Conservation (phyloP, 2,329 filamentous ascomycete species). For the Colletotrichum trifolii region DNA sequence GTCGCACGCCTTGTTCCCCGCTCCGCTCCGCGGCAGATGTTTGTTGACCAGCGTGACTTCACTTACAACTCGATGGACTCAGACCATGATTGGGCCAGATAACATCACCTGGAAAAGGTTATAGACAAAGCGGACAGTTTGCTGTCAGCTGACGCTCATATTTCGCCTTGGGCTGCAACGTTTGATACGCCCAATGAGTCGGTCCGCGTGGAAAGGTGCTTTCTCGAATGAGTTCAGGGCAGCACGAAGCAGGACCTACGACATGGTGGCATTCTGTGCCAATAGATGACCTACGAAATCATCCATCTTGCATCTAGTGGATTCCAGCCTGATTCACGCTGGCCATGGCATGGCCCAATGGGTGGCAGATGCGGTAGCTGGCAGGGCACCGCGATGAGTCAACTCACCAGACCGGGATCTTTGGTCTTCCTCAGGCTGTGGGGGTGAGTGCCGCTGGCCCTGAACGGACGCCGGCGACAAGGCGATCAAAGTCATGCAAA, state of each 20-base stretch:
- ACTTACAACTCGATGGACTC: slow-evolving; percentile 20
- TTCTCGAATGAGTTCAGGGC: too few relatives aligned
- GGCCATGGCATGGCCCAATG: slow-evolving; percentile 11
- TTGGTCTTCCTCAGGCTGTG: slow-evolving; percentile 2
- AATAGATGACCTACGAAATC: slow-evolving; percentile 1
- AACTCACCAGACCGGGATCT: slow-evolving; percentile 11
- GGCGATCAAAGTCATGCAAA: neutral
- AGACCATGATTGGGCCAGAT: slow-evolving; percentile 18
- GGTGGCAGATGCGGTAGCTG: neutral
- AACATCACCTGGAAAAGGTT: slow-evolving; percentile 8
- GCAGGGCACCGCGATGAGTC: slow-evolving; percentile 27
- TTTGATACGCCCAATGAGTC: slow-evolving; percentile 5
- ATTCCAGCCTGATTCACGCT: neutral
- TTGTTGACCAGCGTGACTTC: slow-evolving; percentile 26
- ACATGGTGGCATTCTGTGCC: too few relatives aligned
- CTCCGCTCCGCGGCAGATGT: slow-evolving; percentile 30
- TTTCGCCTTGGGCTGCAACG: too few relatives aligned
- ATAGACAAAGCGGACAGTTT: too few relatives aligned
- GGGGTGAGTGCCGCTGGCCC: neutral
- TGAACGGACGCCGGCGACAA: slow-evolving; percentile 6
- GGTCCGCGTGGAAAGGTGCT: too few relatives aligned
- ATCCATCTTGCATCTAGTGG: slow-evolving; percentile 1
- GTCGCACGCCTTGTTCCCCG: slow-evolving; percentile 30
- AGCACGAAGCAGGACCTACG: too few relatives aligned
- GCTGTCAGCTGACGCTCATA: too few relatives aligned